These are phyloP conservation scores for Taiozyma sp. DNA, from an alignment of 1,139 yeast species.

Conservation along the genomic window DNA sequence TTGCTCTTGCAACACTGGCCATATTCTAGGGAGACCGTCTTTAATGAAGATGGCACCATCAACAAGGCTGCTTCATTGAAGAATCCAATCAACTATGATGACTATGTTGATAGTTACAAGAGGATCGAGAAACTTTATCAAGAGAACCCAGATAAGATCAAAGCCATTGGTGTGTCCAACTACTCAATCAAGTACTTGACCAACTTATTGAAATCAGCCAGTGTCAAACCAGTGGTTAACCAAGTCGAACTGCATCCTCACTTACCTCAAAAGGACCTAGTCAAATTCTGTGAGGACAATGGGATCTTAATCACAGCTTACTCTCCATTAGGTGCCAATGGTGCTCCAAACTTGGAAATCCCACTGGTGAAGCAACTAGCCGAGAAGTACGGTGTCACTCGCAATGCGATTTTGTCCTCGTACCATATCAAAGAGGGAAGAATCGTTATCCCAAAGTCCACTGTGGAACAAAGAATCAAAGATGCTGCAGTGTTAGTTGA, in stretches of 20 bases:
- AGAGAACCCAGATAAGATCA: slow-evolving; percentile 33
- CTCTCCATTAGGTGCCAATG: slow-evolving; percentile 52
- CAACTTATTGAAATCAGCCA: slow-evolving; percentile 38
- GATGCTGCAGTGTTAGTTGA: slow-evolving; percentile 30
- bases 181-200: slow-evolving; percentile 42
- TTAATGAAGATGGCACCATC: slow-evolving; percentile 32
- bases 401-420: slow-evolving; percentile 44
- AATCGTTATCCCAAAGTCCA: slow-evolving; percentile 50
- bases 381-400: slow-evolving; percentile 36
- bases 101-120: slow-evolving; percentile 42
- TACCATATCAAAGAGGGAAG: slow-evolving; percentile 50
- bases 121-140: slow-evolving; percentile 39
- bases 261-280: slow-evolving; percentile 45
- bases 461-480: slow-evolving; percentile 29
- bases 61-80: not conserved
- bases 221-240: slow-evolving; percentile 43
- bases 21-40: slow-evolving; percentile 34
- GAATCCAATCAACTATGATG: slow-evolving; percentile 6
- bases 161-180: slow-evolving; percentile 57
- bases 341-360: slow-evolving; percentile 45
- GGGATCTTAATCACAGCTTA: slow-evolving; percentile 48
- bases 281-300: slow-evolving; percentile 35
- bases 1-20: slow-evolving; percentile 60
- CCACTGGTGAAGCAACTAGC: slow-evolving; percentile 38
- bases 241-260: slow-evolving; percentile 57